Conservation (phyloP, 225 moss, liverwort and hornwort species). For the Ulota crispa region DNA sequence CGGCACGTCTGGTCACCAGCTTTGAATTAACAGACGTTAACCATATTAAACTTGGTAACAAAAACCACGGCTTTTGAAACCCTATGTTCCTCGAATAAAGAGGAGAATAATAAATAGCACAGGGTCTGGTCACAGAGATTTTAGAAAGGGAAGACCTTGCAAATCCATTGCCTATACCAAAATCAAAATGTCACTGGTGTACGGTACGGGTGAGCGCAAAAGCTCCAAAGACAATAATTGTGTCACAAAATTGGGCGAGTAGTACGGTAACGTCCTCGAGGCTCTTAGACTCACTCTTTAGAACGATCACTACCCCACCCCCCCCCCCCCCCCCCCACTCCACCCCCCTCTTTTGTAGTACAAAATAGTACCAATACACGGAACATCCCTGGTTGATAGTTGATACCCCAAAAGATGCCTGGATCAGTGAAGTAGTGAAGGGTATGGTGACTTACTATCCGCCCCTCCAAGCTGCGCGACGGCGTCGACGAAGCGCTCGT, state of each 20-base stretch:
- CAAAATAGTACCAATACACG: neutral
- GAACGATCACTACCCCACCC: constrained; percentile 15
- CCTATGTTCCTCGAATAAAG: constrained; percentile 26
- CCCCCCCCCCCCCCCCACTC: too few relatives aligned
- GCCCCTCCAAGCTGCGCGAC: constrained; percentile 59
- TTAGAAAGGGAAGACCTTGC: neutral
- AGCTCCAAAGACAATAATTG: neutral
- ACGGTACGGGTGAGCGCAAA: neutral
- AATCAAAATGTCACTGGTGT: neutral
- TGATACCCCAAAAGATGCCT: neutral
- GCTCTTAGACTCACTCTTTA: constrained; percentile 11
- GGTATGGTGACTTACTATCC: constrained; percentile 41
- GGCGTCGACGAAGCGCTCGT: constrained; percentile 63
- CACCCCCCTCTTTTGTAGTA: too few relatives aligned
- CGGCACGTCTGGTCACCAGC: neutral
- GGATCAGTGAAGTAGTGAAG: constrained; percentile 11
- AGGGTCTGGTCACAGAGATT: neutral
- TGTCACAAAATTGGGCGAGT: constrained; percentile 5
- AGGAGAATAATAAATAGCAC: too few relatives aligned
- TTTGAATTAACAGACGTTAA: neutral
- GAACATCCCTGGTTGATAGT: neutral
- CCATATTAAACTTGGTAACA: neutral
- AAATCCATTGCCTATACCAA: constrained; percentile 1
- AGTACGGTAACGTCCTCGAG: constrained; percentile 5
- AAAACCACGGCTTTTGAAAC: constrained; percentile 4